These are phyloP conservation scores for Podospora comata DNA, from an alignment of 495 filamentous ascomycete genomes.

Conservation along the genomic window DNA sequence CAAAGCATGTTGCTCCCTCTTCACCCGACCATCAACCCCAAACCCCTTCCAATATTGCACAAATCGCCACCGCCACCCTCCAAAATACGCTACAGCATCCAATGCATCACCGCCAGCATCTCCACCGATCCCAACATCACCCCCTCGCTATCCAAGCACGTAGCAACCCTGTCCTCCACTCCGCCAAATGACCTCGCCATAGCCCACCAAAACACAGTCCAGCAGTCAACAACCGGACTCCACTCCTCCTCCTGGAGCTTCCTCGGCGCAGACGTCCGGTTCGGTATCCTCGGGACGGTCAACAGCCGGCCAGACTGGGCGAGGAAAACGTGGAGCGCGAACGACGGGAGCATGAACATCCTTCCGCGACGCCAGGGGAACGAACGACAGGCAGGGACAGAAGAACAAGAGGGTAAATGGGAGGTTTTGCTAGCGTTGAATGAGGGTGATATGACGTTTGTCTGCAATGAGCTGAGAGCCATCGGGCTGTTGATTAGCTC, in stretches of 20 bases:
- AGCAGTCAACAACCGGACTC: background rate
- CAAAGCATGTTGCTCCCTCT: background rate
- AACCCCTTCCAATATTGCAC: background rate
- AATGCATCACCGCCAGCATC: background rate
- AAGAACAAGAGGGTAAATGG: background rate
- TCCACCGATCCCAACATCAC: background rate
- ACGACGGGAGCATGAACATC: constrained; percentile 4
- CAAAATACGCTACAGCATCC: background rate
- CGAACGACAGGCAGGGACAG: background rate
- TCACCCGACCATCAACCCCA: too few species aligned
- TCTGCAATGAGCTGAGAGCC: background rate
- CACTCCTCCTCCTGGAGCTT: background rate
- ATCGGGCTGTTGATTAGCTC: background rate
- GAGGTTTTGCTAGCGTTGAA: background rate
- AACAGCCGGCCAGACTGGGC: background rate
- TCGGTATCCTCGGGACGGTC: background rate
- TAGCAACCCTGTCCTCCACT: background rate
- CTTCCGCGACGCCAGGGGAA: background rate
- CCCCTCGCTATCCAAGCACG: background rate
- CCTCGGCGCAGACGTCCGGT: background rate
- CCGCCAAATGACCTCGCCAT: background rate
- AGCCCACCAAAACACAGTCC: background rate
- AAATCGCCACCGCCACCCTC: background rate
- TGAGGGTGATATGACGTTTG: background rate
- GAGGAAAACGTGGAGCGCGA: background rate